These are phyloP conservation scores for Pythium brachiatum DNA, from an alignment of 352 stramenopile genomes.

Conservation along the genomic window DNA sequence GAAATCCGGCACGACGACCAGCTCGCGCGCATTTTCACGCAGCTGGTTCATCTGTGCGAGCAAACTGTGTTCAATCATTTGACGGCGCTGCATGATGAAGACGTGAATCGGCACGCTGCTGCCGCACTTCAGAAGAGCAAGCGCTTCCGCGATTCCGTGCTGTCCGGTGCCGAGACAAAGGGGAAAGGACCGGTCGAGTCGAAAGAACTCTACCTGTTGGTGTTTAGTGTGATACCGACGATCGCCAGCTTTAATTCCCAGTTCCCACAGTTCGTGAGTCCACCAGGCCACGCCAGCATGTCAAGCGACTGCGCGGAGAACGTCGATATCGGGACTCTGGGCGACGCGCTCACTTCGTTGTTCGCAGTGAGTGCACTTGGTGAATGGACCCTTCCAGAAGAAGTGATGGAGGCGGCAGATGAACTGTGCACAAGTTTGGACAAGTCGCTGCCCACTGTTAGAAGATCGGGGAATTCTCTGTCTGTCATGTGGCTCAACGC, in stretches of 20 bases:
- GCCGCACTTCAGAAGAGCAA: slow-evolving; percentile 50
- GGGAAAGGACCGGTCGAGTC: slow-evolving; percentile 34
- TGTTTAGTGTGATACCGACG: slow-evolving; percentile 43
- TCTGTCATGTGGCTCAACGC: slow-evolving; percentile 1
- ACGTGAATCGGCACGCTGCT: slow-evolving; percentile 40
- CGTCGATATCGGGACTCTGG: neutral
- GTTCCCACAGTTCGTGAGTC: slow-evolving; percentile 29
- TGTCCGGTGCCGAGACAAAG: slow-evolving; percentile 6
- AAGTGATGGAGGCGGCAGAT: slow-evolving; percentile 35
- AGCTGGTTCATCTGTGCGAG: slow-evolving; percentile 34
- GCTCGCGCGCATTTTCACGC: slow-evolving; percentile 34
- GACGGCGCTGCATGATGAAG: slow-evolving; percentile 38
- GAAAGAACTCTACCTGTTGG: slow-evolving; percentile 34
- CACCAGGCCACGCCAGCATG: neutral
- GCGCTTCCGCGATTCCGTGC: slow-evolving; percentile 4
- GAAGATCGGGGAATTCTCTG: neutral
- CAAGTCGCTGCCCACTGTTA: neutral
- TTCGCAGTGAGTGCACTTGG: slow-evolving; percentile 4
- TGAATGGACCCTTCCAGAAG: slow-evolving; percentile 4
- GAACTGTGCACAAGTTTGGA: slow-evolving; percentile 9
- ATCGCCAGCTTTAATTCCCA: slow-evolving; percentile 54
- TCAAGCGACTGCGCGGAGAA: neutral
- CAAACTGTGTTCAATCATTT: slow-evolving; percentile 34
- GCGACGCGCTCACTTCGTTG: neutral
- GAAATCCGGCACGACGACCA: slow-evolving; percentile 41